Base-by-base conservation (phyloP, 164 flowering plant species). In the Euptelea pleiosperma region DNA sequence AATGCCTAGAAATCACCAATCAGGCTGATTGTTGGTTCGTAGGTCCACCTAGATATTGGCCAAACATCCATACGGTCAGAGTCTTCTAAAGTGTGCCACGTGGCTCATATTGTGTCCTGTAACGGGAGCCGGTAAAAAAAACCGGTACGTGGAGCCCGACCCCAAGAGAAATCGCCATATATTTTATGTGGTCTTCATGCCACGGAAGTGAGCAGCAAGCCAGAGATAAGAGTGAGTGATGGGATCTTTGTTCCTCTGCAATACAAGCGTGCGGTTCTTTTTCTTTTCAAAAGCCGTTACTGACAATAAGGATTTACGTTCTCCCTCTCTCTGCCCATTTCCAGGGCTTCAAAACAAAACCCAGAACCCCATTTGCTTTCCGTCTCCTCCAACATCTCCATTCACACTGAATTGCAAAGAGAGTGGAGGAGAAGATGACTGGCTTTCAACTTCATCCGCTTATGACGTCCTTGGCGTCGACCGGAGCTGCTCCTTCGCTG, bases 401-500 rank as follows among this genome's bases (percentile, higher is more conserved):
- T 67, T 69, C 37, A 53, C 31, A 1, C 62, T 62, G 44, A 62
- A 59, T 29, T 78, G 87, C 71, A 65, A 62, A 25, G 51, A 15
- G 14, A 62, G 55, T 48, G 31, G 48, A 31, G 57, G 57, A 11
- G 76, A 64, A 3, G 82, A 73, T 46, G 65, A 63, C 21, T 55
- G 52, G 15, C 65, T 73, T 55, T 66, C 83, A 33, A 25, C 61
- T 51, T 68, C 86, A 9, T 71, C 78, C 2, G 84, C 96, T 45
- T 78, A 57, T 64, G 61, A 65, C 14, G 53, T 84, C 15, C 91
- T 88, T 44, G 96, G 90, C 12, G 79, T 84, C 47, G 57, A 67
- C 3, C 77, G 79, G 1, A 47, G 57, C 28, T 85, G 90, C 75
- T 80, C 96, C 2, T 54, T 72, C 15, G 67, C 75, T 33, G 73